phyloP scores from a whole-genome alignment of 169 alveolate genomes.

The Prorocentrum cordatum region DNA sequence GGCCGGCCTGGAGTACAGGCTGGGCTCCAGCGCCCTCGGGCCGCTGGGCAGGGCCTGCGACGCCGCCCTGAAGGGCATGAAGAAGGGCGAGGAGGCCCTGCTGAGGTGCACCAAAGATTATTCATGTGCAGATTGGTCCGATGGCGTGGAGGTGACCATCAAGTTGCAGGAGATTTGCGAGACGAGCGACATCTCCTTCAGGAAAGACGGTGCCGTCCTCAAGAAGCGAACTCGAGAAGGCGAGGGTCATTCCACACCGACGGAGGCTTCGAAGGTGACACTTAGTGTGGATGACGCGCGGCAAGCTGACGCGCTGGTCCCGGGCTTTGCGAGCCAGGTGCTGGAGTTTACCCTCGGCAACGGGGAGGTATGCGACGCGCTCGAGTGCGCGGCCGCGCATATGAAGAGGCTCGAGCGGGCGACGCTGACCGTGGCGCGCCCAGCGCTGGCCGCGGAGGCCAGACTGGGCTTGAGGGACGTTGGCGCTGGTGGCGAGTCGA shows the following conservation, averaged over 20 bases:
- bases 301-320: not conserved
- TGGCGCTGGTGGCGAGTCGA: not conserved
- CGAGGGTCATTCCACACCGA: not conserved
- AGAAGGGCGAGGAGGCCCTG: conserved; percentile 8
- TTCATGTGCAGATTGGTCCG: not conserved
- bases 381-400: conserved; percentile 21
- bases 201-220: conserved; percentile 17
- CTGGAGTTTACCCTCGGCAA: no score
- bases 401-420: not conserved
- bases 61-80: conserved; percentile 1
- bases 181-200: not conserved
- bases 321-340: not conserved
- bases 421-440: not conserved
- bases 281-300: no score
- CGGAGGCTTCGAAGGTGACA: not conserved
- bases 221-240: conserved; percentile 33
- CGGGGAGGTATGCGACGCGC: conserved; percentile 8
- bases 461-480: not conserved
- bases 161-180: conserved; percentile 21
- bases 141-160: not conserved
- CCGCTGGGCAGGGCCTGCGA: not conserved
- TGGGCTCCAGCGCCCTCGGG: not conserved
- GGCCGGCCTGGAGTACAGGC: not conserved
- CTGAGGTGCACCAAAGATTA: conserved; percentile 4
- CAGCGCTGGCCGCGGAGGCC: not conserved